Evolutionary conservation across 352 stramenopile genomes (phyloP).

Genomic region (Phytophthora nicotianae): DNA sequence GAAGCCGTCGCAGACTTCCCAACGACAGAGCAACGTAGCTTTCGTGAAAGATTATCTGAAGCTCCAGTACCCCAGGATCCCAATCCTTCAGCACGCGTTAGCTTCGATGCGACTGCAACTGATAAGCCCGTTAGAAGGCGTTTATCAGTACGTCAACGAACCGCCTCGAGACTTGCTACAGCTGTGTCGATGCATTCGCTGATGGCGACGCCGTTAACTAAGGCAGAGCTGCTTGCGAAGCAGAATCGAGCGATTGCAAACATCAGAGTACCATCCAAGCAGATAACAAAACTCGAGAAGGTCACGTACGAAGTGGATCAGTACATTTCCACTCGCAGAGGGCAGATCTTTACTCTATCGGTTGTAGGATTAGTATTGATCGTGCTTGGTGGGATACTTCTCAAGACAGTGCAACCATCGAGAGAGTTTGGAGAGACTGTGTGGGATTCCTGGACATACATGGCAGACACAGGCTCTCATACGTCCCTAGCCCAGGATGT

Average conservation of each 20-base stretch:
- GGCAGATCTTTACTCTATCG: conserved; percentile 55
- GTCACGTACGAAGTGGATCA: conserved; percentile 58
- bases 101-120: conserved; percentile 17
- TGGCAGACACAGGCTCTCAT: conserved; percentile 62
- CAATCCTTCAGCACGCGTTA: conserved; percentile 15
- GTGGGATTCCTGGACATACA: conserved; percentile 70
- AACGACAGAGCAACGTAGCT: conserved; percentile 6
- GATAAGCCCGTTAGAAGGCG: conserved; percentile 18
- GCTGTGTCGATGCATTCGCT: conserved; percentile 23
- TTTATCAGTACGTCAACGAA: conserved; percentile 14
- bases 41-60: conserved; percentile 11
- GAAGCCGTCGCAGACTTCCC: conserved; percentile 1
- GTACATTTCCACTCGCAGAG: conserved; percentile 66
- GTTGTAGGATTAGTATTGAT: conserved; percentile 51
- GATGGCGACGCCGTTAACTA: conserved; percentile 1
- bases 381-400: conserved; percentile 45
- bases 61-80: conserved; percentile 1
- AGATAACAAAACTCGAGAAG: conserved; percentile 48
- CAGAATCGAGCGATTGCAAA: conserved; percentile 31
- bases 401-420: conserved; percentile 45
- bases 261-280: conserved; percentile 22
- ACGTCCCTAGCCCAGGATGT: conserved; percentile 37
- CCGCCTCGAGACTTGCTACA: conserved; percentile 18
- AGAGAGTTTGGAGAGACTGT: conserved; percentile 45
- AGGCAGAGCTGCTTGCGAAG: conserved; percentile 30